phyloP scores from a whole-genome alignment of 73 alveolate genomes.

The Symbiodinium natans region DNA sequence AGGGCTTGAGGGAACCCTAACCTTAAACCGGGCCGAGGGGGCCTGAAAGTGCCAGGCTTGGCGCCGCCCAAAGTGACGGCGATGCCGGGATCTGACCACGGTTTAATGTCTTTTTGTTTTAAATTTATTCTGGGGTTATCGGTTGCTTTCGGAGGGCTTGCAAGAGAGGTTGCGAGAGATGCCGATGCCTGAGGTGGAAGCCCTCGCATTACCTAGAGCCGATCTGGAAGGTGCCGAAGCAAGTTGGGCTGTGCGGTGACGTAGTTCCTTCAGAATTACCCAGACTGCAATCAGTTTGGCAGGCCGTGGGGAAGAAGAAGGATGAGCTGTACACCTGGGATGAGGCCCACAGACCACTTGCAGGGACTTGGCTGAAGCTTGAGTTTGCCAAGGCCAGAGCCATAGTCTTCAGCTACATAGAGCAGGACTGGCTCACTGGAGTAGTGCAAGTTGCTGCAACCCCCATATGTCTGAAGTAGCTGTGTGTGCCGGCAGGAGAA shows the following conservation, averaged over 20 bases:
- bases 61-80: constrained; percentile 94
- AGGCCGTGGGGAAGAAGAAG: constrained; percentile 87
- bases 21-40: no score
- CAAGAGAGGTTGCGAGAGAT: no score
- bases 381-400: constrained; percentile 24
- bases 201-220: constrained; percentile 73
- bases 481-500: constrained; percentile 3
- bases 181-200: constrained; percentile 45
- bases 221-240: constrained; percentile 61
- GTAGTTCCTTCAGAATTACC: background rate
- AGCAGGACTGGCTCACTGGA: constrained; percentile 23
- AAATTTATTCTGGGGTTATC: background rate
- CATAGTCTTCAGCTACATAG: constrained; percentile 53
- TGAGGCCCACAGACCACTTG: background rate
- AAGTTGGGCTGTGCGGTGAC: background rate
- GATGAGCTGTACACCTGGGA: constrained; percentile 88
- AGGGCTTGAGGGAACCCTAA: no score
- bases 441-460: background rate
- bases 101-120: background rate
- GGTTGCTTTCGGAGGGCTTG: no score
- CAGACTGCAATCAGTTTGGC: background rate
- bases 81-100: background rate
- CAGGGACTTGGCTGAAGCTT: background rate
- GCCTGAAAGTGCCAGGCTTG: constrained; percentile 25
- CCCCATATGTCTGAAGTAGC: background rate